Conservation (phyloP, 495 filamentous ascomycete species). For the Xylaria intraflava region DNA sequence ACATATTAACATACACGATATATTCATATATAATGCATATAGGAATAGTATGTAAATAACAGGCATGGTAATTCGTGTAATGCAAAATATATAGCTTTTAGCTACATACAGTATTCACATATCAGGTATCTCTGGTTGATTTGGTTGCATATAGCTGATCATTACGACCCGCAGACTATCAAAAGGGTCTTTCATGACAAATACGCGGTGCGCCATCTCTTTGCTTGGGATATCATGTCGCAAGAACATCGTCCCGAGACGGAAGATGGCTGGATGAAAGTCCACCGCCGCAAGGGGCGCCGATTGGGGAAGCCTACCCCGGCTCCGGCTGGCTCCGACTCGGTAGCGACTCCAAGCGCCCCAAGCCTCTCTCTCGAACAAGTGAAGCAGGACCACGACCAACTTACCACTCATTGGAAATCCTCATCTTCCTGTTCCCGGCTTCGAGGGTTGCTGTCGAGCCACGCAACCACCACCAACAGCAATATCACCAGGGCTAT, state of each 20-base stretch:
- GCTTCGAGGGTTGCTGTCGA: slow-evolving; percentile 14
- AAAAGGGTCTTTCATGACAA: too few species aligned
- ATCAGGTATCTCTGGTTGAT: too few species aligned
- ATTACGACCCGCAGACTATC: too few species aligned
- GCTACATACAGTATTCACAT: too few species aligned
- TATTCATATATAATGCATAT: too few species aligned
- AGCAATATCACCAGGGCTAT: slow-evolving; percentile 30
- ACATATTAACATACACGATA: too few species aligned
- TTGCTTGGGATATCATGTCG: slow-evolving; percentile 1
- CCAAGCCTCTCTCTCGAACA: slow-evolving; percentile 16
- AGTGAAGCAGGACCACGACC: slow-evolving; percentile 17
- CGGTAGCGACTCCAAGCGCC: not conserved
- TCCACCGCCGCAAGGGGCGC: slow-evolving; percentile 6
- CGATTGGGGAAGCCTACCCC: not conserved
- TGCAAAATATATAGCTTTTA: too few species aligned
- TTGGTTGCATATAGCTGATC: too few species aligned
- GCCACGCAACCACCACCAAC: not conserved
- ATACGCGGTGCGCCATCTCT: too few species aligned
- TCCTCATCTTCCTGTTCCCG: slow-evolving; percentile 8
- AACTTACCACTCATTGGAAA: slow-evolving; percentile 16
- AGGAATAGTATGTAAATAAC: too few species aligned
- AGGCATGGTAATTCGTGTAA: too few species aligned
- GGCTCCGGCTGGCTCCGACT: not conserved
- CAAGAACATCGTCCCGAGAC: not conserved
- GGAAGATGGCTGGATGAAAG: slow-evolving; percentile 17